A percentile compares a stretch with the other conserved stretches of the same genome.
These are phyloP conservation scores for Sporobolus alterniflorus DNA, from an alignment of 202 grass and related monocot genomes.

Conservation along the genomic window DNA sequence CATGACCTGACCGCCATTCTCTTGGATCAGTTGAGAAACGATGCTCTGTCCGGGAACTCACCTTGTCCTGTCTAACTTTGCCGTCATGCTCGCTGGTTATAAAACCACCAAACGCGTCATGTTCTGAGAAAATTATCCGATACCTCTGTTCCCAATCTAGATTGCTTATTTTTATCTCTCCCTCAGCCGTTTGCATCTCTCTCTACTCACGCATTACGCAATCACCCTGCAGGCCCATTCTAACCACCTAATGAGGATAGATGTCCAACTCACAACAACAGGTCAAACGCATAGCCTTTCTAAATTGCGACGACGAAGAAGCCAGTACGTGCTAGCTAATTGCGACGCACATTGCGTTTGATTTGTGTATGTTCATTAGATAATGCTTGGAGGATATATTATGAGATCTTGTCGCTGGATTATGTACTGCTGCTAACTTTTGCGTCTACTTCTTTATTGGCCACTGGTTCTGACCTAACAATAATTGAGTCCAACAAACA, in stretches of 20 bases:
- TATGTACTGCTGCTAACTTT: slow-evolving; percentile 33
- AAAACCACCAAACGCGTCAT: slow-evolving; percentile 4
- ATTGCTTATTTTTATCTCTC: slow-evolving; percentile 46
- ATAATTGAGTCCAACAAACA: slow-evolving; percentile 45
- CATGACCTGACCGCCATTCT: slow-evolving; percentile 25
- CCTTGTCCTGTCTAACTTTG: neutral
- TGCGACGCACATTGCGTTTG: slow-evolving; percentile 45
- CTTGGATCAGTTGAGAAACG: slow-evolving; percentile 3
- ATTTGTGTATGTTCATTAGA: slow-evolving; percentile 18
- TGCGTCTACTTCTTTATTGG: slow-evolving; percentile 37
- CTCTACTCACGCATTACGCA: slow-evolving; percentile 40
- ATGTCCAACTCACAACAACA: slow-evolving; percentile 35
- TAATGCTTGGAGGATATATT: slow-evolving; percentile 36
- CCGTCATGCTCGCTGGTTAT: slow-evolving; percentile 7
- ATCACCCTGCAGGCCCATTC: slow-evolving; percentile 14
- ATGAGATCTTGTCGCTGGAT: slow-evolving; percentile 37
- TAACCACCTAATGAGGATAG: slow-evolving; percentile 21
- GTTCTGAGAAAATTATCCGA: slow-evolving; percentile 35
- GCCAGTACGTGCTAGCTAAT: slow-evolving; percentile 9
- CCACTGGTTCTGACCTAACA: slow-evolving; percentile 56
- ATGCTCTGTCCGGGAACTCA: neutral
- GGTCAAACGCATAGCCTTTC: slow-evolving; percentile 53
- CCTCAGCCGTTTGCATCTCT: neutral
- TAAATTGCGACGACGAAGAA: slow-evolving; percentile 18
- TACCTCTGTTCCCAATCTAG: neutral